Evolutionary conservation across 257 asterid species (phyloP).

Genomic region (Fraxinus anomala): DNA sequence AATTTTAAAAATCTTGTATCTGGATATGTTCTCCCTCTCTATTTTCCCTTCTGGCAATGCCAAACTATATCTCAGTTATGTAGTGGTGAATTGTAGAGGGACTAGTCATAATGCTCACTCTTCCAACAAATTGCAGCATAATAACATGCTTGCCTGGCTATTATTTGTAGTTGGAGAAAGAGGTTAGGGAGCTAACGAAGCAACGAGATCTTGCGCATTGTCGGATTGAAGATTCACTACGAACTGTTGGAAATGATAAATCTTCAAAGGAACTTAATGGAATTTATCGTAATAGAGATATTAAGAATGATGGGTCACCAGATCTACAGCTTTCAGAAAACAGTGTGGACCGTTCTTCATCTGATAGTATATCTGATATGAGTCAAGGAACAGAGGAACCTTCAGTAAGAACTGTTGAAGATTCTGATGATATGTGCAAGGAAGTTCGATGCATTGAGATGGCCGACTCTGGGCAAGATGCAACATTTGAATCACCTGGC

Average conservation of each 20-base stretch:
- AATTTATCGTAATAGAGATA: constrained; percentile 25
- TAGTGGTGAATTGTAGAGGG: not conserved
- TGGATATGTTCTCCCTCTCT: not conserved
- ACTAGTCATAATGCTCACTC: not conserved
- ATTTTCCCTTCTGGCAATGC: not conserved
- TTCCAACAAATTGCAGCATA: not conserved
- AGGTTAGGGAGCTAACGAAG: constrained; percentile 75
- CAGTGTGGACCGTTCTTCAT: constrained; percentile 1
- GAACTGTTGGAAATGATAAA: constrained; percentile 45
- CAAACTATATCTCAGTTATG: not conserved
- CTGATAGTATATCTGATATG: constrained; percentile 43
- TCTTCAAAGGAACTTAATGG: constrained; percentile 31
- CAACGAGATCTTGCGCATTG: constrained; percentile 74
- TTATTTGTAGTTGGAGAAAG: constrained; percentile 82
- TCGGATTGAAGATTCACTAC: constrained; percentile 62
- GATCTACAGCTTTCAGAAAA: constrained; percentile 18
- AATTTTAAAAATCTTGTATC: no score
- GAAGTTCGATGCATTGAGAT: constrained; percentile 70
- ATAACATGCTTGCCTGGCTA: constrained; percentile 18
- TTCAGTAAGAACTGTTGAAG: constrained; percentile 43
- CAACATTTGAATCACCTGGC: constrained; percentile 37
- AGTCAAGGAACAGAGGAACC: constrained; percentile 38
- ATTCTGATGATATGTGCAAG: constrained; percentile 60
- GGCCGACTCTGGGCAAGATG: constrained; percentile 41
- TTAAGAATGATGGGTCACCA: constrained; percentile 27